These are phyloP conservation scores for Akanthomyces uredinophilus DNA, from an alignment of 2,329 filamentous ascomycete species.

Conservation along the genomic window DNA sequence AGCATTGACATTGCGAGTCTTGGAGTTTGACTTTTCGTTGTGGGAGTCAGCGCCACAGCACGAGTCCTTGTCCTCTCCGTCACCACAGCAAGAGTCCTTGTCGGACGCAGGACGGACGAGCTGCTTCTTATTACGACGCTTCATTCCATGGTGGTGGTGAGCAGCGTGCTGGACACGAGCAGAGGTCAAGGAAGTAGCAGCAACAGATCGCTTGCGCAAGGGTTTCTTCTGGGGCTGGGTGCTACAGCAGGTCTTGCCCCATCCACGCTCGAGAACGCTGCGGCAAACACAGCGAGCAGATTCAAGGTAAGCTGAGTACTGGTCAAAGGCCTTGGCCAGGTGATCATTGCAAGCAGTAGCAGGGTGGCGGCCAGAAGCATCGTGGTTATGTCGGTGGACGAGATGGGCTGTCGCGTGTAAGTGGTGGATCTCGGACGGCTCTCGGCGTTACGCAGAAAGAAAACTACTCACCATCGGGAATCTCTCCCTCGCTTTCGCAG, in stretches of 20 bases:
- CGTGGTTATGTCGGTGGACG: conserved; percentile 23
- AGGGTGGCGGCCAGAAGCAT: conserved; percentile 22
- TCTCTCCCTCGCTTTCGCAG: conserved; percentile 22
- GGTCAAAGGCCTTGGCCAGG: conserved; percentile 28
- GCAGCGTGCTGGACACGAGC: not conserved
- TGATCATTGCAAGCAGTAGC: conserved; percentile 28
- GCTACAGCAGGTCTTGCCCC: conserved; percentile 26
- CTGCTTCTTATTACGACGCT: conserved; percentile 19
- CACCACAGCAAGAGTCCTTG: conserved; percentile 10
- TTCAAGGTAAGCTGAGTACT: conserved; percentile 32
- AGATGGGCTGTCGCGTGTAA: conserved; percentile 12
- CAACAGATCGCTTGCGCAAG: not conserved
- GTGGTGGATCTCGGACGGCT: conserved; percentile 5
- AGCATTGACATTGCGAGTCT: not conserved
- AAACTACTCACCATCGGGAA: conserved; percentile 3
- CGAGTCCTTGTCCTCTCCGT: conserved; percentile 13
- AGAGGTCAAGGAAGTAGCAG: not conserved
- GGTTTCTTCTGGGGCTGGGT: conserved; percentile 10
- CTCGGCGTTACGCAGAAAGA: not conserved
- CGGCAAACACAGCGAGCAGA: conserved; percentile 35
- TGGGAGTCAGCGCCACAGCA: conserved; percentile 15
- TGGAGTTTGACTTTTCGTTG: not conserved
- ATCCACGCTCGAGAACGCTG: conserved; percentile 26
- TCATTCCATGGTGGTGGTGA: conserved; percentile 21
- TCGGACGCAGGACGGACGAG: conserved; percentile 1